phyloP scores from a whole-genome alignment of 2,329 filamentous ascomycete genomes.

The Aspergillus fructus region DNA sequence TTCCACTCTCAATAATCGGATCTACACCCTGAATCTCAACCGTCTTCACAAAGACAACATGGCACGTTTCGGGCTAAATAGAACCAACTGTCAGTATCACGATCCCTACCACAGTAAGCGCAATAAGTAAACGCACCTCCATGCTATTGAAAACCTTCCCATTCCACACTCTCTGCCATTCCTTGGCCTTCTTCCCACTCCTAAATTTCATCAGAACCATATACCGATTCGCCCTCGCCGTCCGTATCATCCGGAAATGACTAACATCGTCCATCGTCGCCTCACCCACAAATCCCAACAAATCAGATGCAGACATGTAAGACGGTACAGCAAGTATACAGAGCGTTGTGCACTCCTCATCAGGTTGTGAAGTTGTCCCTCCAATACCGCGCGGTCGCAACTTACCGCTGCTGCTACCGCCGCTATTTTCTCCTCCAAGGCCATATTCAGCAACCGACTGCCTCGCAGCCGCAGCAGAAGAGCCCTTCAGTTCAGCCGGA shows the following conservation, averaged over 20 bases:
- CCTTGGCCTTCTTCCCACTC: constrained; percentile 67
- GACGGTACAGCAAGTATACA: constrained; percentile 94
- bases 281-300: constrained; percentile 88
- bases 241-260: constrained; percentile 93
- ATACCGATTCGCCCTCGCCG: constrained; percentile 83
- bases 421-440: constrained; percentile 24
- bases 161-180: constrained; percentile 85
- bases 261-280: constrained; percentile 81
- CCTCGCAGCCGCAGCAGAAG: constrained; percentile 32
- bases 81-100: constrained; percentile 15
- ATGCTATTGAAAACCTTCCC: constrained; percentile 90
- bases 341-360: constrained; percentile 75
- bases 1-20: constrained; percentile 30
- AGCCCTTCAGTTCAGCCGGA: constrained; percentile 39
- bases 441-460: constrained; percentile 22
- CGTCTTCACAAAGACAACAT: constrained; percentile 90
- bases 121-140: constrained; percentile 59
- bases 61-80: constrained; percentile 81
- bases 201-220: constrained; percentile 95
- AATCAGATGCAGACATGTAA: constrained; percentile 87
- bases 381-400: neutral
- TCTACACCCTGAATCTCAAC: constrained; percentile 75
- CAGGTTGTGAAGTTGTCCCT: constrained; percentile 14
- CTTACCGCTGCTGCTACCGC: constrained; percentile 17
- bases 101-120: neutral